Conservation (phyloP, 495 filamentous ascomycete genomes). For the Annulohypoxylon moriforme region DNA sequence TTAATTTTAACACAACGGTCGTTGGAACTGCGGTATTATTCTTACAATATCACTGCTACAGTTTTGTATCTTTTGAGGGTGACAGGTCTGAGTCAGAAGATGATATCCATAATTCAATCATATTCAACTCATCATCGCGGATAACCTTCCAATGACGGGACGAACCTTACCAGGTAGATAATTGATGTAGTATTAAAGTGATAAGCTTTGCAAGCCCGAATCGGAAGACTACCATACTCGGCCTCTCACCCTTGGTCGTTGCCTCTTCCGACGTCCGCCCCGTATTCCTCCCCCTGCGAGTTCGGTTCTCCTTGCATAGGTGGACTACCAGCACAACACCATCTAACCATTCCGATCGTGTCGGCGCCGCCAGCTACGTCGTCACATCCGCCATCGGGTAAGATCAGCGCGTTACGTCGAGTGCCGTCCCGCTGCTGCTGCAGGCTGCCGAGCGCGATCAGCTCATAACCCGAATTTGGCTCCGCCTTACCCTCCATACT, state of each 20-base stretch:
- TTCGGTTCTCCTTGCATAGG: constrained; percentile 22
- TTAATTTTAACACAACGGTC: not conserved
- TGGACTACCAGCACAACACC: constrained; percentile 18
- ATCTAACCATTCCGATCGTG: constrained; percentile 19
- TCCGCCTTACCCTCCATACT: constrained; percentile 14
- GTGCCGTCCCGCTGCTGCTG: constrained; percentile 30
- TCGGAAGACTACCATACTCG: constrained; percentile 18
- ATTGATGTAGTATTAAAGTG: not conserved
- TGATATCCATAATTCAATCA: not conserved
- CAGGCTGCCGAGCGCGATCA: constrained; percentile 16
- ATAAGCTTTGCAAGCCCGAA: constrained; percentile 9
- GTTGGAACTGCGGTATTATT: constrained; percentile 12
- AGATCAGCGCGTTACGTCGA: constrained; percentile 23
- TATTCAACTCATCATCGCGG: not conserved
- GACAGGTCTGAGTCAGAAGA: constrained; percentile 7
- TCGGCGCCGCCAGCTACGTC: constrained; percentile 20
- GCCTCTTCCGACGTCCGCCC: constrained; percentile 22
- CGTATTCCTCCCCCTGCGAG: constrained; percentile 21
- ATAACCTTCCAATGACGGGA: not conserved
- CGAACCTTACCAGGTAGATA: not conserved
- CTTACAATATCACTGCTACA: not conserved
- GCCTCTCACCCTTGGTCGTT: constrained; percentile 11
- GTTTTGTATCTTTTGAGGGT: not conserved
- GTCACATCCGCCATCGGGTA: constrained; percentile 15
- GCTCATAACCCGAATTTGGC: constrained; percentile 7